Conservation (phyloP, 768 basidiomycete genomes). For the Russula brevipes region DNA sequence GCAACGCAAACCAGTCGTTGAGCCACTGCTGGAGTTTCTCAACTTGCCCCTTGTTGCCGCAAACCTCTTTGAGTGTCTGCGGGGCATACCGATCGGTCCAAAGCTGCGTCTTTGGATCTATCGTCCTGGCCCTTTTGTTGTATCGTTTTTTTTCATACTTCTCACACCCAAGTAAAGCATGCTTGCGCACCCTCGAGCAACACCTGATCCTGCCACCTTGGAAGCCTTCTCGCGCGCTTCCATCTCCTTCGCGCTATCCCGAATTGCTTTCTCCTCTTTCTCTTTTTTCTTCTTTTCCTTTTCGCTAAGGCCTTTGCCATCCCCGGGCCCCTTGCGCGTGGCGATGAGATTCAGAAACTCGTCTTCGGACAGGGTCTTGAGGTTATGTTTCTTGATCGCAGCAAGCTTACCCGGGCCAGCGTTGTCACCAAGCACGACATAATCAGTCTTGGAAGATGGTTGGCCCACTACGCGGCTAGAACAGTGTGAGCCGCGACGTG, state of each 20-base stretch:
- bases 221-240: slow-evolving; percentile 58
- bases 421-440: slow-evolving; percentile 80
- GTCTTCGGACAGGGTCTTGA: slow-evolving; percentile 80
- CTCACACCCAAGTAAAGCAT: slow-evolving; percentile 2
- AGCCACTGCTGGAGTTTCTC: slow-evolving; percentile 90
- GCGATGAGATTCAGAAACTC: slow-evolving; percentile 79
- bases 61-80: slow-evolving; percentile 78
- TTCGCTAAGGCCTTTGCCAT: slow-evolving; percentile 51
- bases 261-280: slow-evolving; percentile 74
- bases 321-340: slow-evolving; percentile 52
- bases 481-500: slow-evolving; percentile 1
- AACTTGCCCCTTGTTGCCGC: slow-evolving; percentile 89
- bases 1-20: slow-evolving; percentile 63
- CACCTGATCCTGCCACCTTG: slow-evolving; percentile 17
- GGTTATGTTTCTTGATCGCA: slow-evolving; percentile 73
- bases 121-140: slow-evolving; percentile 30
- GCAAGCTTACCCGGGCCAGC: slow-evolving; percentile 88
- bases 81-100: slow-evolving; percentile 98
- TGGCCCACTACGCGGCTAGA: slow-evolving; percentile 77
- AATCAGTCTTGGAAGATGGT: slow-evolving; percentile 87
- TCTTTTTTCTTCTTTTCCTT: slow-evolving; percentile 77
- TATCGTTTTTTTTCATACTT: not conserved
- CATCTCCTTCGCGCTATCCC: slow-evolving; percentile 70
- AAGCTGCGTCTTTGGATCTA: slow-evolving; percentile 58
- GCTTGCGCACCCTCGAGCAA: slow-evolving; percentile 27